phyloP scores from a whole-genome alignment of 306 rosid species.

The Spatholobus suberectus region DNA sequence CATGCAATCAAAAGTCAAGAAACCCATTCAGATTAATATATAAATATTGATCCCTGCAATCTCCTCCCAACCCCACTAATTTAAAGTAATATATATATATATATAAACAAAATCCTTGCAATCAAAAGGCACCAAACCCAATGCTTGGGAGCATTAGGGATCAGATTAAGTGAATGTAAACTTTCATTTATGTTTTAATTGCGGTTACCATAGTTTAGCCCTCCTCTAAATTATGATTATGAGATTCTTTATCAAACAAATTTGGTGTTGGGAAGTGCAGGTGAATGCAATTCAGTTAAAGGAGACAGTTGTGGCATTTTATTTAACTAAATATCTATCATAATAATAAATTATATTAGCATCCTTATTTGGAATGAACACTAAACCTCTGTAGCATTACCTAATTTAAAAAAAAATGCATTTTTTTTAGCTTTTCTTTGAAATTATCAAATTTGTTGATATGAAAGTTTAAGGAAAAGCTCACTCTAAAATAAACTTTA shows the following conservation, averaged over 20 bases:
- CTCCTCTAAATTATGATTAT: not conserved
- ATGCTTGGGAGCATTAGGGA: slow-evolving; percentile 24
- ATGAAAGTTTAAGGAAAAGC: not conserved
- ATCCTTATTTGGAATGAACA: not conserved
- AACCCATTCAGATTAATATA: too few species aligned
- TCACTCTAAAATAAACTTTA: not conserved
- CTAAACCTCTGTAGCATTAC: not conserved
- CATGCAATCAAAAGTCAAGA: too few species aligned
- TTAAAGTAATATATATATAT: too few species aligned
- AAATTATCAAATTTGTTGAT: not conserved
- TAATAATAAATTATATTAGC: not conserved
- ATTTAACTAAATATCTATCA: slow-evolving; percentile 3
- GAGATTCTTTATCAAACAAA: slow-evolving; percentile 36
- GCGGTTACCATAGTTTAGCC: not conserved
- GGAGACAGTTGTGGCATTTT: slow-evolving; percentile 92
- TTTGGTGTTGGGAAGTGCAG: slow-evolving; percentile 51
- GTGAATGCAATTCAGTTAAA: slow-evolving; percentile 99
- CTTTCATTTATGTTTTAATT: not conserved
- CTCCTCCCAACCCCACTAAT: too few species aligned
- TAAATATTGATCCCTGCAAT: too few species aligned
- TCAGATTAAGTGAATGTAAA: slow-evolving; percentile 33
- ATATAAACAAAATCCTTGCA: too few species aligned
- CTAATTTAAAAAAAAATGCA: not conserved
- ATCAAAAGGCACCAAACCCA: slow-evolving; percentile 70
- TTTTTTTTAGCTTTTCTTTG: not conserved